Conservation (phyloP, 352 stramenopile species). For the Phytophthora megakarya region DNA sequence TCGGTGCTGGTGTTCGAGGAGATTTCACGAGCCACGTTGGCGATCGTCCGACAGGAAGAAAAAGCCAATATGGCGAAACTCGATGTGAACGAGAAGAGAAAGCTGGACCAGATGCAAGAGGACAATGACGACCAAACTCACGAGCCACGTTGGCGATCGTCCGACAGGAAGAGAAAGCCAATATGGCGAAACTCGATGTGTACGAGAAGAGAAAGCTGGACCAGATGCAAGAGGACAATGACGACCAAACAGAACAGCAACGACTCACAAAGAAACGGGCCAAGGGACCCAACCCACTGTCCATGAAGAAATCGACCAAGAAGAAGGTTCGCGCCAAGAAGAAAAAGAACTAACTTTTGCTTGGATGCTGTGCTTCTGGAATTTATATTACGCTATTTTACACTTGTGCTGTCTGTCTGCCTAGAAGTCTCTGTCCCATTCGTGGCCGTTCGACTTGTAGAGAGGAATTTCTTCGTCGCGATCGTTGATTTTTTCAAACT, state of each 20-base stretch:
- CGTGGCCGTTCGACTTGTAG: slow-evolving; percentile 66
- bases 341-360: slow-evolving; percentile 50
- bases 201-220: slow-evolving; percentile 84
- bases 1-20: slow-evolving; percentile 89
- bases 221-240: slow-evolving; percentile 35
- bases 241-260: slow-evolving; percentile 22
- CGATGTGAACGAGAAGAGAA: slow-evolving; percentile 77
- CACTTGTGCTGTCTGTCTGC: neutral
- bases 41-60: slow-evolving; percentile 82
- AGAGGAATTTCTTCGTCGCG: slow-evolving; percentile 45
- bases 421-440: slow-evolving; percentile 90
- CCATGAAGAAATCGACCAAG: slow-evolving; percentile 73
- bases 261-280: slow-evolving; percentile 60
- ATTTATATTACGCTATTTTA: slow-evolving; percentile 32
- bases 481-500: slow-evolving; percentile 91
- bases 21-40: slow-evolving; percentile 75
- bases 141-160: slow-evolving; percentile 79
- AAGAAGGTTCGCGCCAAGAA: slow-evolving; percentile 86
- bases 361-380: slow-evolving; percentile 4
- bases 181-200: slow-evolving; percentile 67
- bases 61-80: slow-evolving; percentile 72
- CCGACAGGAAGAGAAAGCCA: slow-evolving; percentile 76
- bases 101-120: slow-evolving; percentile 59
- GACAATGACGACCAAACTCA: slow-evolving; percentile 33
- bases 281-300: slow-evolving; percentile 79